Conservation (phyloP, 2,329 filamentous ascomycete genomes). For the Coniochaeta ligniaria region DNA sequence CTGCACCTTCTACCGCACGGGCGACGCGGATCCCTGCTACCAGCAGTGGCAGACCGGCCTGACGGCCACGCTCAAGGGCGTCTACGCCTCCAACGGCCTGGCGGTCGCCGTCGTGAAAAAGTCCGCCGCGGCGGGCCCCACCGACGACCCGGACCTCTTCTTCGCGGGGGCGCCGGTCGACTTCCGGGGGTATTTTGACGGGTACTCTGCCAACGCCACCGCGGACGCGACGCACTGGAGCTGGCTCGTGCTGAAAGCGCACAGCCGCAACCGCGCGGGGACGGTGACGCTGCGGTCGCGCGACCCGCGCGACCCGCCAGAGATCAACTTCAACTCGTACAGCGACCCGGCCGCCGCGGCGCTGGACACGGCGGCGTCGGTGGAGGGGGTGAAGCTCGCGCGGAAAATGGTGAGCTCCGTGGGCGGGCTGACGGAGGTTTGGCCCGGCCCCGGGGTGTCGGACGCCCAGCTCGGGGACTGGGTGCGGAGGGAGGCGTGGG, state of each 20-base stretch:
- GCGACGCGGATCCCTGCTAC: slow-evolving; percentile 26
- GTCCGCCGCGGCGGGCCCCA: slow-evolving; percentile 34
- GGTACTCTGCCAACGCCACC: slow-evolving; percentile 34
- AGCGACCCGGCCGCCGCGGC: no score
- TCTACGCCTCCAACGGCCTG: slow-evolving; percentile 14
- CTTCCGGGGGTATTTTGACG: slow-evolving; percentile 38
- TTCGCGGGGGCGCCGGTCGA: slow-evolving; percentile 27
- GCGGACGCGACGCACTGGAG: slow-evolving; percentile 26
- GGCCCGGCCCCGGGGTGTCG: neutral
- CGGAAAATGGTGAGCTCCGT: no score
- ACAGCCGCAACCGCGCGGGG: slow-evolving; percentile 29
- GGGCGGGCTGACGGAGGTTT: neutral
- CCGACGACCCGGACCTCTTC: slow-evolving; percentile 36
- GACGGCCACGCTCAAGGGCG: slow-evolving; percentile 15
- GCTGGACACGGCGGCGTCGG: no score
- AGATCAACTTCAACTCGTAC: slow-evolving; percentile 40
- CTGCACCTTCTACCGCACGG: slow-evolving; percentile 14
- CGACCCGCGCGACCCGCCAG: slow-evolving; percentile 43
- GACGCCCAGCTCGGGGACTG: slow-evolving; percentile 17
- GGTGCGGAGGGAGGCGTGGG: slow-evolving; percentile 35
- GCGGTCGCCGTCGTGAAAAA: slow-evolving; percentile 1
- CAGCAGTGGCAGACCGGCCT: slow-evolving; percentile 22
- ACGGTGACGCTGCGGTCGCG: slow-evolving; percentile 40
- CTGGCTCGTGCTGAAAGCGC: slow-evolving; percentile 24
- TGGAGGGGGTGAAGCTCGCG: no score